phyloP scores from a whole-genome alignment of 495 filamentous ascomycete genomes.

The Clavariopsis aquatica region DNA sequence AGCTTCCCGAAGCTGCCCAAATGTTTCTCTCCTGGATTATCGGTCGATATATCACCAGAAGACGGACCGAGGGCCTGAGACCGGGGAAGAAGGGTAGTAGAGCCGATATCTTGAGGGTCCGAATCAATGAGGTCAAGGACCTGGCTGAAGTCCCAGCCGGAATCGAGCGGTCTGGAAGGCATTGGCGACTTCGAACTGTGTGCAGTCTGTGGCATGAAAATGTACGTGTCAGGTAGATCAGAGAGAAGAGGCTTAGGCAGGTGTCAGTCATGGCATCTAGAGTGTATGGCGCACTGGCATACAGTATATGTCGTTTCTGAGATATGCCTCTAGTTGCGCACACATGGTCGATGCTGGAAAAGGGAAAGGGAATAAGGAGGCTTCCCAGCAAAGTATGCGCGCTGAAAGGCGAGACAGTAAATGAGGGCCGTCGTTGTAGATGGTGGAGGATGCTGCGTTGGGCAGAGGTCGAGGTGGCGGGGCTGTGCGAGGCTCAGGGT shows the following conservation, averaged over 20 bases:
- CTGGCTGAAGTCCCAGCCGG: constrained; percentile 44
- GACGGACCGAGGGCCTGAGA: background rate
- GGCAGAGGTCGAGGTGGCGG: background rate
- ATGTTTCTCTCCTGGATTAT: background rate
- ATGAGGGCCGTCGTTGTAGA: background rate
- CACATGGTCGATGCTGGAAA: constrained; percentile 11
- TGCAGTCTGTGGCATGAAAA: background rate
- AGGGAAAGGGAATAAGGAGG: background rate
- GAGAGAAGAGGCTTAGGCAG: constrained; percentile 9
- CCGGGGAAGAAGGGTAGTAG: background rate
- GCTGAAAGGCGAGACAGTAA: background rate
- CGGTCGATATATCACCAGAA: background rate
- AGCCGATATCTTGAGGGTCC: constrained; percentile 9
- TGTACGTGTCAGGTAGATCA: background rate
- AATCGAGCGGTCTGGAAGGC: constrained; percentile 19
- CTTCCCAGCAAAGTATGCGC: background rate
- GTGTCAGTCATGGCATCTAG: background rate
- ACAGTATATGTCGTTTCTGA: constrained; percentile 2
- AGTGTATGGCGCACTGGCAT: background rate
- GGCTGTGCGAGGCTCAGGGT: background rate
- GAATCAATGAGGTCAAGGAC: constrained; percentile 19
- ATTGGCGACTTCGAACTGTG: constrained; percentile 8
- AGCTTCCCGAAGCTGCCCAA: constrained; percentile 51
- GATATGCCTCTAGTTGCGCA: constrained; percentile 10
- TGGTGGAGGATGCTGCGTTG: background rate